These are phyloP conservation scores for Alisma plantagoaquatica DNA, from an alignment of 106 monocot species.

Conservation along the genomic window DNA sequence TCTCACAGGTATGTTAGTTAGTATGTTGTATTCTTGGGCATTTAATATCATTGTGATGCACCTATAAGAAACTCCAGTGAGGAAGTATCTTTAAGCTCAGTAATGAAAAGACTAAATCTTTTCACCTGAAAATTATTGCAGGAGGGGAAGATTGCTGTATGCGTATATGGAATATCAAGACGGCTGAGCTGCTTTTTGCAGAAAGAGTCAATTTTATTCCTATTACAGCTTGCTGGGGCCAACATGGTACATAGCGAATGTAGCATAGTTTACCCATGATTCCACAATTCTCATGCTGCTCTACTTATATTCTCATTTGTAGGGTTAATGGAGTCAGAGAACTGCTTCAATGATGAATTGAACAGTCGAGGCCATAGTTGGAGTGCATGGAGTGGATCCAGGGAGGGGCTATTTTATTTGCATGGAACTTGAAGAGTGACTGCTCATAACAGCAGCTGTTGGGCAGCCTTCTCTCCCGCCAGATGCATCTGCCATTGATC, in stretches of 20 bases:
- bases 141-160: conserved; percentile 66
- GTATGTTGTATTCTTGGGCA: too few species aligned
- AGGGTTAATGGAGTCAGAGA: conserved; percentile 14
- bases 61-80: too few species aligned
- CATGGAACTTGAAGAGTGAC: conserved; percentile 37
- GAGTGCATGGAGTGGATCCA: conserved; percentile 61
- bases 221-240: conserved; percentile 45
- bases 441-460: too few species aligned
- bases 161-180: conserved; percentile 88
- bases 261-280: too few species aligned
- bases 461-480: too few species aligned
- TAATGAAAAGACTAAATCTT: too few species aligned
- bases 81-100: too few species aligned
- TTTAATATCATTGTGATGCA: too few species aligned
- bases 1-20: conserved; percentile 54
- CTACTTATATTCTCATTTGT: too few species aligned
- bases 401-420: conserved; percentile 42
- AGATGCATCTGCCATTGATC: too few species aligned
- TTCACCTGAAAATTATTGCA: too few species aligned
- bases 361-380: conserved; percentile 20
- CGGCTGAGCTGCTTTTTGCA: conserved; percentile 46
- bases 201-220: conserved; percentile 37
- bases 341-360: conserved; percentile 1
- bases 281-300: too few species aligned
- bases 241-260: conserved; percentile 11